Evolutionary conservation across 805 yeast genomes (phyloP).

Genomic region (Wickerhamomyces chaumierensis): DNA sequence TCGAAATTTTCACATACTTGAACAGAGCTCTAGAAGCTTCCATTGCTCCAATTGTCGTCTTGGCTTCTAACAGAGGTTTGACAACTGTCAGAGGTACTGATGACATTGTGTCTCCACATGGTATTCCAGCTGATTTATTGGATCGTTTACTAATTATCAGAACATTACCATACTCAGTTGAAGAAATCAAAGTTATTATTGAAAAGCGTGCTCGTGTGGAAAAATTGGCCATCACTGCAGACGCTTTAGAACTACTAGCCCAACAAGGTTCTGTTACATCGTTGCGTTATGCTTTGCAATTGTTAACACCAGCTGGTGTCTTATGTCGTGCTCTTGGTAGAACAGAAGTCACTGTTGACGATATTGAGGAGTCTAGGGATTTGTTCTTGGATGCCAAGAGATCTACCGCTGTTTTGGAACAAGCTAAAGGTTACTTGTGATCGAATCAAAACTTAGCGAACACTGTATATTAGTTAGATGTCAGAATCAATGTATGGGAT

Average conservation of each 20-base stretch:
- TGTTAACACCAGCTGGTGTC: conserved; percentile 83
- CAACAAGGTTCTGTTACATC: conserved; percentile 67
- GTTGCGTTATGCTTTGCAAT: conserved; percentile 83
- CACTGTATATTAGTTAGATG: neutral
- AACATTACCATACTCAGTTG: conserved; percentile 78
- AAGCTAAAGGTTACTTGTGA: conserved; percentile 23
- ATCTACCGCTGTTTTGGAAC: conserved; percentile 54
- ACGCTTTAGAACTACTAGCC: conserved; percentile 70
- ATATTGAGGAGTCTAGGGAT: conserved; percentile 73
- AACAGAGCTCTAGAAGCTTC: conserved; percentile 88
- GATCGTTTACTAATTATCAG: conserved; percentile 88
- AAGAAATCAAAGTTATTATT: conserved; percentile 74
- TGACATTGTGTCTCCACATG: conserved; percentile 83
- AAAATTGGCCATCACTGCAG: conserved; percentile 47
- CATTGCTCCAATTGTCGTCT: conserved; percentile 88
- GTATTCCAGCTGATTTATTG: conserved; percentile 88
- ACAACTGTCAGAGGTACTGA: conserved; percentile 87
- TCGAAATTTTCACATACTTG: conserved; percentile 91
- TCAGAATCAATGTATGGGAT: conserved; percentile 3
- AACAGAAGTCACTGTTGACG: conserved; percentile 51
- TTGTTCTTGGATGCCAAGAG: conserved; percentile 82
- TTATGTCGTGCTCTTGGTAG: conserved; percentile 68
- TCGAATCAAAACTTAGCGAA: too few relatives aligned
- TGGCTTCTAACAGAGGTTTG: conserved; percentile 93
- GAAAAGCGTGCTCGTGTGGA: conserved; percentile 77